phyloP scores from a whole-genome alignment of 2,329 filamentous ascomycete genomes.

The Aspergillus niger region DNA sequence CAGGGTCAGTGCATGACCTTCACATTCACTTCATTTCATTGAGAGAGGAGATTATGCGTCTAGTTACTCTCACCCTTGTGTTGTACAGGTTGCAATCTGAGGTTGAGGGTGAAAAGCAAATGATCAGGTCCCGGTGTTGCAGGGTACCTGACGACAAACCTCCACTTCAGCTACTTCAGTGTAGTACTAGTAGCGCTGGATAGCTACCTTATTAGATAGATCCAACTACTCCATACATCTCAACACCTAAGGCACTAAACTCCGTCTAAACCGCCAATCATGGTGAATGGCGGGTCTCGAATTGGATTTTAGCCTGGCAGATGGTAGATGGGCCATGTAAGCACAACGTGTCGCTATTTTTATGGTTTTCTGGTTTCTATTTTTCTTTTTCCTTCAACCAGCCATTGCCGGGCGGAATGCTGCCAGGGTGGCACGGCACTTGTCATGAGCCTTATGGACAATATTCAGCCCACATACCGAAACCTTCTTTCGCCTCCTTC shows the following conservation, averaged over 20 bases:
- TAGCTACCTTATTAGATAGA: not conserved
- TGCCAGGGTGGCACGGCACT: not conserved
- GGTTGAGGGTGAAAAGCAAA: no score
- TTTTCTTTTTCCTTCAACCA: not conserved
- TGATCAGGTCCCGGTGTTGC: not conserved
- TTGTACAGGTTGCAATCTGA: not conserved
- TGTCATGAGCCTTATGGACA: not conserved
- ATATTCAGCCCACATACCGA: not conserved
- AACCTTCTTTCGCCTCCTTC: not conserved
- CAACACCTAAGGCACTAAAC: not conserved
- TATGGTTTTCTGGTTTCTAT: not conserved
- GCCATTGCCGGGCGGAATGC: not conserved
- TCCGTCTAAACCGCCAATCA: conserved; percentile 7
- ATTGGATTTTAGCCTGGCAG: conserved; percentile 10
- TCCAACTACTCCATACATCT: not conserved
- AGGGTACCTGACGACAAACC: not conserved
- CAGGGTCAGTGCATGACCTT: not conserved
- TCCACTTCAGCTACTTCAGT: not conserved
- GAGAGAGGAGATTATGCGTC: not conserved
- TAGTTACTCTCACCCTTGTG: not conserved
- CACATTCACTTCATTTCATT: not conserved
- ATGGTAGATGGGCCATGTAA: not conserved
- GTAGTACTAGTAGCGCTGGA: not conserved
- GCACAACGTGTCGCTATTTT: conserved; percentile 18
- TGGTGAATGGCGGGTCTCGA: not conserved